Conservation (phyloP, 257 asterid genomes). For the Nicotiana sylvestris region DNA sequence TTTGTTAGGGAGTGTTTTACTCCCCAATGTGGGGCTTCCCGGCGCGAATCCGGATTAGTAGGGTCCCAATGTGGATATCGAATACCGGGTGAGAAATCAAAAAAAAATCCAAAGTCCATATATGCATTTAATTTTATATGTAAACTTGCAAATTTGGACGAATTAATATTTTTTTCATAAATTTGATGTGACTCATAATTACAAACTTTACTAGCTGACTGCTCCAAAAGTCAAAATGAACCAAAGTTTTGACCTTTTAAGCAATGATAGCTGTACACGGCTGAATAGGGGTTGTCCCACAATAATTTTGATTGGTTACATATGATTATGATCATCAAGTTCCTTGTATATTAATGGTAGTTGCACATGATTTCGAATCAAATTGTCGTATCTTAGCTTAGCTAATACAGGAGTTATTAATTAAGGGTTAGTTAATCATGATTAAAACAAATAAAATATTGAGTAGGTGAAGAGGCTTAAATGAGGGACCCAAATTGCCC, state of each 20-base stretch:
- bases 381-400: constrained; percentile 13
- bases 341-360: constrained; percentile 15
- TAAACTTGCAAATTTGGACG: not conserved
- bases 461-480: constrained; percentile 21
- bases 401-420: constrained; percentile 14
- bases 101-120: not conserved
- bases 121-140: too few species aligned
- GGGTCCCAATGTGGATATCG: too few species aligned
- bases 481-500: constrained; percentile 8
- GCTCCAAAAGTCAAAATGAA: constrained; percentile 33
- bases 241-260: constrained; percentile 34
- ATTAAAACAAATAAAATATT: not conserved
- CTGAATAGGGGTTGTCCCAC: constrained; percentile 12
- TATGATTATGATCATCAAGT: constrained; percentile 7
- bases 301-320: constrained; percentile 11
- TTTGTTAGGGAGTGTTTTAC: too few species aligned
- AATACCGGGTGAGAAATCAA: too few species aligned
- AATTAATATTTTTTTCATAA: not conserved
- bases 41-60: too few species aligned
- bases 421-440: constrained; percentile 1
- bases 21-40: too few species aligned
- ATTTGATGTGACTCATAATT: constrained; percentile 11
- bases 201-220: constrained; percentile 10
- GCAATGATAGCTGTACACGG: constrained; percentile 26
- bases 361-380: constrained; percentile 35